Conservation (phyloP, 768 basidiomycete species). For the Russula sp. region DNA sequence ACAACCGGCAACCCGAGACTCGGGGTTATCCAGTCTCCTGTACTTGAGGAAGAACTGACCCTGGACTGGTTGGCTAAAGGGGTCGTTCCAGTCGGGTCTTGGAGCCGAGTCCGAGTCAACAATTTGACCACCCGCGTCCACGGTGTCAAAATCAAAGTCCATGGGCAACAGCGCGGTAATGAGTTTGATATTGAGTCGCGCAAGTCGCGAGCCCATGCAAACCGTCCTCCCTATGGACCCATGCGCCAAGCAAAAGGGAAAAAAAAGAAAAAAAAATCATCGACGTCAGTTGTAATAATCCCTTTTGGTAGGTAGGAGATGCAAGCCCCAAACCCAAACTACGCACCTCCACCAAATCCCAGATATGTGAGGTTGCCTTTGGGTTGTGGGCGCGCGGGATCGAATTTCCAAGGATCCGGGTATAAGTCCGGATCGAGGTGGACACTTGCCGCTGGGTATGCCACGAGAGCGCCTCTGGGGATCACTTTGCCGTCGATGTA, state of each 20-base stretch:
- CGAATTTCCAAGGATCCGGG: constrained; percentile 74
- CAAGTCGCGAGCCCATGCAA: constrained; percentile 72
- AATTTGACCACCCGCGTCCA: constrained; percentile 51
- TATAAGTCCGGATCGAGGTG: constrained; percentile 72
- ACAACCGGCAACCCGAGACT: background rate
- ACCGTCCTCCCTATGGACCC: constrained; percentile 53
- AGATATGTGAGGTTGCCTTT: constrained; percentile 60
- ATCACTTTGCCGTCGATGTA: constrained; percentile 67
- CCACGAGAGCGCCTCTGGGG: constrained; percentile 69
- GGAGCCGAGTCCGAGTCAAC: constrained; percentile 43
- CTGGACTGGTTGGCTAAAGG: constrained; percentile 56
- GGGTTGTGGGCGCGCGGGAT: constrained; percentile 50
- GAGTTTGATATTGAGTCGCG: constrained; percentile 71
- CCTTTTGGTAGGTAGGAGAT: background rate
- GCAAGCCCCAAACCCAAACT: background rate
- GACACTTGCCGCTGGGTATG: constrained; percentile 78
- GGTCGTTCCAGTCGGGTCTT: constrained; percentile 76
- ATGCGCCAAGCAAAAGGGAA: background rate
- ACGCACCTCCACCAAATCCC: constrained; percentile 77
- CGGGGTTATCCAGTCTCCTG: constrained; percentile 14
- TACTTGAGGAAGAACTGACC: constrained; percentile 56
- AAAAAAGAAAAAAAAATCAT: background rate
- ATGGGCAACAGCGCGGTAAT: constrained; percentile 64
- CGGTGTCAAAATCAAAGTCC: constrained; percentile 56
- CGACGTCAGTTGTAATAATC: background rate